Conservation (phyloP, 345 rosid species). For the Citrus sp. region DNA sequence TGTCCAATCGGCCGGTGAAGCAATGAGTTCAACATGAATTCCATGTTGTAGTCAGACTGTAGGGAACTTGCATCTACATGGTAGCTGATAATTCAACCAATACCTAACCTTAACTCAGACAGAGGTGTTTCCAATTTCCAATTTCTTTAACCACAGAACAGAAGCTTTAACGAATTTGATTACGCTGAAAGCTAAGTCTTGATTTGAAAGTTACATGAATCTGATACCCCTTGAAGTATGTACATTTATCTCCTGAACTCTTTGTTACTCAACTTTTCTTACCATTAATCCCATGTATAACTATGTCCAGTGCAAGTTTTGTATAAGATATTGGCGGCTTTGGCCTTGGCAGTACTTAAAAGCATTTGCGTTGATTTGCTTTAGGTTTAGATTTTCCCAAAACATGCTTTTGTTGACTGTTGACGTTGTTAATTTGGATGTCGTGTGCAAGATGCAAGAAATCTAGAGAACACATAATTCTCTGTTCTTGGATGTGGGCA, state of each 20-base stretch:
- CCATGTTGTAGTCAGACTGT: no score
- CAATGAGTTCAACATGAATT: background rate
- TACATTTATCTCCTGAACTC: background rate
- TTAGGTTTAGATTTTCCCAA: background rate
- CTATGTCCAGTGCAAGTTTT: background rate
- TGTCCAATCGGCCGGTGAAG: conserved; percentile 7
- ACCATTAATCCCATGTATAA: background rate
- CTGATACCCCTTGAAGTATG: background rate
- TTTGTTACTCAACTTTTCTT: background rate
- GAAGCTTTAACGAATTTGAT: background rate
- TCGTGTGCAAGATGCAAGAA: background rate
- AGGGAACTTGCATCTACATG: background rate
- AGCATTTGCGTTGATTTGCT: background rate
- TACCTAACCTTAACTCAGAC: background rate
- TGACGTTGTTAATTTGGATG: background rate
- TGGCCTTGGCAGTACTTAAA: background rate
- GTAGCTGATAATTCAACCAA: background rate
- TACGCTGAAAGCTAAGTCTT: background rate
- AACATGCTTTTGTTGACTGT: background rate
- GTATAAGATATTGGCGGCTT: background rate
- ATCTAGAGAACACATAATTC: no score
- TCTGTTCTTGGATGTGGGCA: background rate
- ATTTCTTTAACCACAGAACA: background rate
- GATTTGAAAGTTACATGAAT: background rate
- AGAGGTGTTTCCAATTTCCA: background rate